Evolutionary conservation across 176 grass and related monocot genomes (phyloP).

Genomic region (Poa pratensis): DNA sequence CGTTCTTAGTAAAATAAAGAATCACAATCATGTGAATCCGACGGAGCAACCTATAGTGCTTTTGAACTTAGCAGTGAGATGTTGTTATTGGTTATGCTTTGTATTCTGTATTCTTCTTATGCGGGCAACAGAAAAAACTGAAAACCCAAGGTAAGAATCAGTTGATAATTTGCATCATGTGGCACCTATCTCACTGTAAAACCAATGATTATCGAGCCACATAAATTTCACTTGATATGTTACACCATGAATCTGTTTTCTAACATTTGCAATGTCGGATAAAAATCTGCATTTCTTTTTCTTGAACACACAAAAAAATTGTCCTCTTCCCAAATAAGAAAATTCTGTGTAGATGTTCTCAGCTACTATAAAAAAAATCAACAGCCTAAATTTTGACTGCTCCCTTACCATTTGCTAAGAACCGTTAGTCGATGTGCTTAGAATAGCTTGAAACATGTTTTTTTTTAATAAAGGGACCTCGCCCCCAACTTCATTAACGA

Average conservation of each 20-base stretch:
- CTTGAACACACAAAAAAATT: neutral
- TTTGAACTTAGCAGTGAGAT: neutral
- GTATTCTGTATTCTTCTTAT: neutral
- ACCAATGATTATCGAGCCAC: neutral
- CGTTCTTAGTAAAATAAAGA: neutral
- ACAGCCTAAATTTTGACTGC: neutral
- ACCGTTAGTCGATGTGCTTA: neutral
- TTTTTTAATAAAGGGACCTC: too few relatives aligned
- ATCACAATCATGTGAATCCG: neutral
- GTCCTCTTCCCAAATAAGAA: neutral
- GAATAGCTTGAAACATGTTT: neutral
- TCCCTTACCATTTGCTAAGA: neutral
- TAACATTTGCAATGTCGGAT: neutral
- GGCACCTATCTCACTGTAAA: neutral
- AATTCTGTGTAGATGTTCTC: neutral
- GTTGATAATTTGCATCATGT: slow-evolving; percentile 8
- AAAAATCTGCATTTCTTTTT: neutral
- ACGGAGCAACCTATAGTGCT: neutral
- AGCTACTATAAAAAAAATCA: neutral
- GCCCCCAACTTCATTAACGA: too few relatives aligned
- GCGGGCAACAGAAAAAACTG: neutral
- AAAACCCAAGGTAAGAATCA: neutral
- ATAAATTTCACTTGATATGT: neutral
- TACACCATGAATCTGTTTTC: neutral
- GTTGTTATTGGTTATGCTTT: neutral